Conservation (phyloP, 2,329 filamentous ascomycete species). For the Neofusicoccum ribis region DNA sequence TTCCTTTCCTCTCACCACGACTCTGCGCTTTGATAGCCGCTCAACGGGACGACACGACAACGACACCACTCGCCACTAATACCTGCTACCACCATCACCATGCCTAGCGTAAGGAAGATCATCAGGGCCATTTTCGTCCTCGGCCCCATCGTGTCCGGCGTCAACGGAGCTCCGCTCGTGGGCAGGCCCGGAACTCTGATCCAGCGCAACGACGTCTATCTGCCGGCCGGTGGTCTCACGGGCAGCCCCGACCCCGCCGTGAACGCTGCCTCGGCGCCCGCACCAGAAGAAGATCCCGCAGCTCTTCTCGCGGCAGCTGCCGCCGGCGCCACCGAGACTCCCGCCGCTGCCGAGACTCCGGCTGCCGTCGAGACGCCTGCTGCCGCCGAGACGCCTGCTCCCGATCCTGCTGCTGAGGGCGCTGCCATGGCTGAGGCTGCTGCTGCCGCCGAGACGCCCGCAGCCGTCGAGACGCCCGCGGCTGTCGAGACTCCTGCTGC, state of each 20-base stretch:
- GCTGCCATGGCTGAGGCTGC: constrained; percentile 22
- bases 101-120: constrained; percentile 40
- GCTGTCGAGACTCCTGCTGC: background rate
- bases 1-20: background rate
- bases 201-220: background rate
- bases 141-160: constrained; percentile 31
- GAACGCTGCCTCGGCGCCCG: background rate
- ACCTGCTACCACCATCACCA: constrained; percentile 29
- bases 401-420: background rate
- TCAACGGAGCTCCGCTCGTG: constrained; percentile 3
- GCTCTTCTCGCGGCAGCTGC: constrained; percentile 14
- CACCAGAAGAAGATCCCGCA: constrained; percentile 13
- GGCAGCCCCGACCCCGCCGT: background rate
- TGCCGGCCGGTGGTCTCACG: background rate
- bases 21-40: constrained; percentile 10
- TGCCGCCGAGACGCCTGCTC: background rate
- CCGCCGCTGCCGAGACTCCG: background rate
- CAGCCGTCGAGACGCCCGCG: constrained; percentile 1
- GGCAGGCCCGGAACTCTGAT: background rate
- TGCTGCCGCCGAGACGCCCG: constrained; percentile 3
- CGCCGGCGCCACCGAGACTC: constrained; percentile 18
- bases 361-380: background rate
- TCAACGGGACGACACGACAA: background rate
- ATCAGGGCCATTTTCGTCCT: constrained; percentile 37
- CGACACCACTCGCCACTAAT: background rate